Percentiles rank a stretch among this genome's conserved stretches.
phyloP scores from a whole-genome alignment of 192 early-diverging fungal genomes.

The Borealophlyctis nickersoniae region DNA sequence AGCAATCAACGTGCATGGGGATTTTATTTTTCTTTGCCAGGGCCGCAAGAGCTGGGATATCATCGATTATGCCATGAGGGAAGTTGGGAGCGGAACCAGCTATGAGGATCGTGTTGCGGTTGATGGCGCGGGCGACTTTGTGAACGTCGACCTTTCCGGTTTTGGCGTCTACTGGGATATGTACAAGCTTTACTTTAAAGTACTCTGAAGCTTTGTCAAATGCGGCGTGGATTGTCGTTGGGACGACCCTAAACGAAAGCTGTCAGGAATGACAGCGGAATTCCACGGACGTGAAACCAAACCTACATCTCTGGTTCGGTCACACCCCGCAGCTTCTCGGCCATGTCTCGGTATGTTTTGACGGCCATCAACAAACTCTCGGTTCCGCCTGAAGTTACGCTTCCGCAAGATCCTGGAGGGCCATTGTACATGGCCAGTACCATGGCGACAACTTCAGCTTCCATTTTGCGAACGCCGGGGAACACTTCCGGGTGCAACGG shows the following conservation, averaged over 20 bases:
- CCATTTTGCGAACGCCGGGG: conserved; percentile 91
- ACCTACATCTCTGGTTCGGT: conserved; percentile 87
- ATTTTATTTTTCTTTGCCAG: conserved; percentile 79
- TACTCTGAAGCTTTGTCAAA: conserved; percentile 94
- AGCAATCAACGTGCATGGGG: conserved; percentile 93
- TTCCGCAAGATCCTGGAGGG: conserved; percentile 67
- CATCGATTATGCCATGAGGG: conserved; percentile 92
- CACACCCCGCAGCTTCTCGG: conserved; percentile 70
- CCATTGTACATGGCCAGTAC: conserved; percentile 85
- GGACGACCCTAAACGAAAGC: conserved; percentile 68
- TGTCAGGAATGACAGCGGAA: no score
- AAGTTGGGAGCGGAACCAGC: conserved; percentile 89
- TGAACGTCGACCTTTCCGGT: conserved; percentile 75
- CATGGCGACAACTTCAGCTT: conserved; percentile 93
- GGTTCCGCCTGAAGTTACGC: conserved; percentile 90
- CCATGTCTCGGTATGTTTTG: conserved; percentile 90
- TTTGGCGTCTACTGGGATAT: conserved; percentile 75
- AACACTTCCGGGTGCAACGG: conserved; percentile 95
- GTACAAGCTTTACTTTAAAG: conserved; percentile 84
- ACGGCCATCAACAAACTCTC: conserved; percentile 94
- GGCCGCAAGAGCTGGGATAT: conserved; percentile 73
- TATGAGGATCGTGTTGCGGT: conserved; percentile 87
- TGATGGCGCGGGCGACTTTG: conserved; percentile 76
- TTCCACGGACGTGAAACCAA: background rate
- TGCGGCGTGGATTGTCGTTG: conserved; percentile 91